A percentile compares a stretch with the other conserved stretches of the same genome.
phyloP scores from a whole-genome alignment of 2,329 filamentous ascomycete species.

The Geoglossum cookeanum region DNA sequence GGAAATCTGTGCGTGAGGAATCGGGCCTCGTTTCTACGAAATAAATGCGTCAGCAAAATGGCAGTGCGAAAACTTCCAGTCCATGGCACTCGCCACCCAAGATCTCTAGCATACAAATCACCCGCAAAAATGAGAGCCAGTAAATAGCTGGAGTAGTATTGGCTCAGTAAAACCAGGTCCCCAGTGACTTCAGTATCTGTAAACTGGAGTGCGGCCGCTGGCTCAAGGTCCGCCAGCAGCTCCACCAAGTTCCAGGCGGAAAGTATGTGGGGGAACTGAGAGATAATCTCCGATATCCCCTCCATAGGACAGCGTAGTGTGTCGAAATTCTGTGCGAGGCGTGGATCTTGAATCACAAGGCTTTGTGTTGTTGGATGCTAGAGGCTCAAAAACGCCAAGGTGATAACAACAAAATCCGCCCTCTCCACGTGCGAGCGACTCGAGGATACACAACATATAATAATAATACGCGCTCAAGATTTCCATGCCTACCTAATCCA shows the following conservation, averaged over 20 bases:
- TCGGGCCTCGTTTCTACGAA: constrained; percentile 21
- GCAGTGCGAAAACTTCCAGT: background rate
- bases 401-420: no score
- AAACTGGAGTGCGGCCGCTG: constrained; percentile 17
- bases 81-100: background rate
- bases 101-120: constrained; percentile 18
- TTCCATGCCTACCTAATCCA: no score
- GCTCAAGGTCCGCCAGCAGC: constrained; percentile 19
- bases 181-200: constrained; percentile 10
- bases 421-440: no score
- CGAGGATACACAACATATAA: no score
- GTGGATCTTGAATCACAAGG: background rate
- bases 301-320: constrained; percentile 12
- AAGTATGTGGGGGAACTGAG: constrained; percentile 15
- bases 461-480: no score
- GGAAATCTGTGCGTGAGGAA: constrained; percentile 21
- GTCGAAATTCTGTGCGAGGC: background rate
- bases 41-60: constrained; percentile 4
- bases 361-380: background rate
- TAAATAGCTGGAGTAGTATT: constrained; percentile 22
- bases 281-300: constrained; percentile 16
- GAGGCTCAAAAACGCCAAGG: constrained; percentile 17
- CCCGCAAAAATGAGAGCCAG: constrained; percentile 22
- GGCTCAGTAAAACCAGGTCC: constrained; percentile 17
- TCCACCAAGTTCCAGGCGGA: constrained; percentile 16